Base-by-base conservation (phyloP, 2,329 filamentous ascomycete genomes). In the Fusarium phyllophilum region DNA sequence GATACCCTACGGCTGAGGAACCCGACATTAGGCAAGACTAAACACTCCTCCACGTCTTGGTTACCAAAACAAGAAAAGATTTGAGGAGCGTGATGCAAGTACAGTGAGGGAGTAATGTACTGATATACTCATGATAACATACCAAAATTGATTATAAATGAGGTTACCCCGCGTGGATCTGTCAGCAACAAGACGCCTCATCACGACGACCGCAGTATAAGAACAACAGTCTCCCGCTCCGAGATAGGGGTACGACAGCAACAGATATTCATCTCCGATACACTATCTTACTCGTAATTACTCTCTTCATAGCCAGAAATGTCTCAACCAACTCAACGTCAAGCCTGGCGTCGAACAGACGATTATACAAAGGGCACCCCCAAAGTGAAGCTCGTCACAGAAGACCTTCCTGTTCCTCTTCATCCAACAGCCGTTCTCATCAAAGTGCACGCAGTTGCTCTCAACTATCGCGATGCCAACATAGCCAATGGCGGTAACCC, bases 401-500 rank as follows among this genome's bases (percentile, higher is more conserved):
- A 84, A 72, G 31, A 66, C 4, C 72, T 84, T 9, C 77, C 79
- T 9, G 60, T 77, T 1, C 74, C 79, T 8, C 78, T 84, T 2
- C 62, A 71, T 3, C 79, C 81, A 2, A 82, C 81, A 0, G 51
- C 76, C 3, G 77, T 81, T 22, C 68, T 81, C 13, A 75, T 82
- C 62, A 80, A 80, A 55, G 74, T 83, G 7, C 77, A 78, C 39
- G 79, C 81, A 22, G 78, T 82, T 20, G 73, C 81, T 12, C 76
- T 82, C 46, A 83, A 83, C 68, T 83, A 80, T 55, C 70, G 80
- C 11, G 81, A 83, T 56, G 79, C 77, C 49, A 83, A 81, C 63
- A 84, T 83, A 48, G 75, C 79, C 31, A 80, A 82, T 61, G 82
- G 81, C 15, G 79, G 79, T 0, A 85, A 86, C 62, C 84, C 84